Evolutionary conservation across 2,329 filamentous ascomycete genomes (phyloP), one percentile per base, ranked within the genome.

Genomic region (Pseudocercospora cruenta): DNA sequence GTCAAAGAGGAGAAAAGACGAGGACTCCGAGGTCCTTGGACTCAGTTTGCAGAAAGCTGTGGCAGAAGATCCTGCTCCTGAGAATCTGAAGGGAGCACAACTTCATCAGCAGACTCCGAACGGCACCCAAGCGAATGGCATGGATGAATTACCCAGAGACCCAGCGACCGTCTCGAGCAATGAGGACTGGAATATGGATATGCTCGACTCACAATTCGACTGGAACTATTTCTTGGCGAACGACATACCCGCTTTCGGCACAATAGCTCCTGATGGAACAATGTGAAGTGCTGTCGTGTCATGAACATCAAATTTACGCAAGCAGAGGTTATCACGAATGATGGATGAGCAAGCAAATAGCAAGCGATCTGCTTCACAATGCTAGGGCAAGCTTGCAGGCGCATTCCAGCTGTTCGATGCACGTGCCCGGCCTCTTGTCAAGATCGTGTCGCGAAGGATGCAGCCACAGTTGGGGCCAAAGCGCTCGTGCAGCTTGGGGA

Each of bases 1-100:
- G 51, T 84, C 87, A 47, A 83, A 75, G 60, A 63, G 77, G 57
- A 70, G 78, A 7, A 76, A 73, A 69, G 70, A 71, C 33, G 70
- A 71, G 53, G 70, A 71, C 45, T 71, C 70, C 16, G 62, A 69
- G 53, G 70, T 71, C 4, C 68, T 71, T 6, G 68, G 62, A 2
- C 47, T 68, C n/a, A 70, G 64, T 36, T 60, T 71, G 12, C 67
- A 68, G 53, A 73, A 72, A 19, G 70, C 16, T 10, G 43, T 62
- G 16, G 69, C 66, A 4, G 69, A 65, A 22, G 70, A 71, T 39
- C 69, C 73, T 9, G 65, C 68, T 31, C 69, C 69, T 7, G 71
- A 73, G 47, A 65, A 68, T 53, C 62, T 19, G 39, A 36, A n/a
- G 26, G 2, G n/a, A 12, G 33, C 53, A 5, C 26, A 31, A 10